Conservation (phyloP, 2,329 filamentous ascomycete species). For the Fusarium xyrophilum region DNA sequence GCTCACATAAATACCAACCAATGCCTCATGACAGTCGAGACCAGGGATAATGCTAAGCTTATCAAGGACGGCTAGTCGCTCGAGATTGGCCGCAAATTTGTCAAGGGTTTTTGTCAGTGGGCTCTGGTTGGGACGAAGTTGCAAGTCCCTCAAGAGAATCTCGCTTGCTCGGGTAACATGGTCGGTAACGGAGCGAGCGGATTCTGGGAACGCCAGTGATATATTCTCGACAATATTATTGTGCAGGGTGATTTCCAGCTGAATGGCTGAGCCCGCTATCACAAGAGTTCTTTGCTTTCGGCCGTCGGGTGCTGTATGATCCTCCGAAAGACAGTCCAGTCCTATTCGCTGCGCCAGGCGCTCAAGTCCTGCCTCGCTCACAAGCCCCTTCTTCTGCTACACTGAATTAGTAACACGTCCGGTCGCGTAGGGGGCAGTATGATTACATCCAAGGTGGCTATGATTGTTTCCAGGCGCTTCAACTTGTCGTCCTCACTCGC, state of each 20-base stretch:
- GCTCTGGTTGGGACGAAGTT: constrained; percentile 64
- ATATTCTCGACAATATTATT: constrained; percentile 69
- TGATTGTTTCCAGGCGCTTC: constrained; percentile 60
- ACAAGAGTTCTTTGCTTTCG: constrained; percentile 63
- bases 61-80: constrained; percentile 72
- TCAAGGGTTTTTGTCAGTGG: constrained; percentile 75
- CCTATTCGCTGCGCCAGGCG: constrained; percentile 71
- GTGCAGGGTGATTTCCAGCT: constrained; percentile 66
- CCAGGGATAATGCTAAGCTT: constrained; percentile 72
- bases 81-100: constrained; percentile 74
- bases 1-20: constrained; percentile 75
- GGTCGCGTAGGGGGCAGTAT: neutral
- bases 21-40: constrained; percentile 78
- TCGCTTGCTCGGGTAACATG: constrained; percentile 67
- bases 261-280: constrained; percentile 67
- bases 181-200: constrained; percentile 63
- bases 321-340: constrained; percentile 69
- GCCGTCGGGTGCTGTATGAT: constrained; percentile 54
- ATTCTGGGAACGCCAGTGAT: constrained; percentile 67
- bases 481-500: constrained; percentile 62
- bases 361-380: constrained; percentile 78
- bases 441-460: constrained; percentile 58
- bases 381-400: constrained; percentile 62
- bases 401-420: constrained; percentile 4
- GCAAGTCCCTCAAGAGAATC: constrained; percentile 71